Evolutionary conservation across 2,329 filamentous ascomycete genomes (phyloP).

Genomic region (Lecanicillium sp.): DNA sequence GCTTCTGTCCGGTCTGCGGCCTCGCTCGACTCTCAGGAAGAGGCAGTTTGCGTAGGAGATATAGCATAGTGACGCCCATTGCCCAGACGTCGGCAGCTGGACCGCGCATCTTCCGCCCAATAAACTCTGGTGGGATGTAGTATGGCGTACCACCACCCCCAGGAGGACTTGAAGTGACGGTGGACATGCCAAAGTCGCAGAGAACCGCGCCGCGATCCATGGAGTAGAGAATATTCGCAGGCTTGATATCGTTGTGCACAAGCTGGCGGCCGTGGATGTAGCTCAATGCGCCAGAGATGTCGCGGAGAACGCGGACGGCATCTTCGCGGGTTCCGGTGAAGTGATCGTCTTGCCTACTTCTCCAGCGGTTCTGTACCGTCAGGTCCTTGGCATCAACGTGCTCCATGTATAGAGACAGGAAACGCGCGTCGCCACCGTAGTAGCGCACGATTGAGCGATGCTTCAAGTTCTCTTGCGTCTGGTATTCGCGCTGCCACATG

Average conservation of each 20-base stretch:
- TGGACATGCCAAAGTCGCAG: conserved; percentile 55
- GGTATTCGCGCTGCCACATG: conserved; percentile 53
- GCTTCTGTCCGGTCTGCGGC: conserved; percentile 38
- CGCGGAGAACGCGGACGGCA: conserved; percentile 45
- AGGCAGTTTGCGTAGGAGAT: conserved; percentile 48
- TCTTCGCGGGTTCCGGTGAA: conserved; percentile 46
- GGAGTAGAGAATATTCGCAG: conserved; percentile 55
- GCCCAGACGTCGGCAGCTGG: conserved; percentile 54
- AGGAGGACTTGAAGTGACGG: conserved; percentile 38
- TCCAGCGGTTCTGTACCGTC: conserved; percentile 44
- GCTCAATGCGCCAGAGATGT: conserved; percentile 48
- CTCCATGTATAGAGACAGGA: conserved; percentile 56
- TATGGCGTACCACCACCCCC: conserved; percentile 54
- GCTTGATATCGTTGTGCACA: conserved; percentile 59
- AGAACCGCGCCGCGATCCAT: conserved; percentile 52
- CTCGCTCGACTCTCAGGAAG: conserved; percentile 48
- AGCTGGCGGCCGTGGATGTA: conserved; percentile 49
- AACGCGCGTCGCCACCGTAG: conserved; percentile 54
- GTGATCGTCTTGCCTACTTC: conserved; percentile 38
- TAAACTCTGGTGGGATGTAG: conserved; percentile 57
- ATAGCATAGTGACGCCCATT: conserved; percentile 55
- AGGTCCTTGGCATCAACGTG: conserved; percentile 53
- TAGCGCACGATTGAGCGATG: conserved; percentile 54
- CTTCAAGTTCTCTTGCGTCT: conserved; percentile 47
- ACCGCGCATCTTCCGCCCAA: conserved; percentile 48